Evolutionary conservation across 331 rosid genomes (phyloP), one percentile per base, ranked within the genome.

Genomic region (Quercus tomentella): DNA sequence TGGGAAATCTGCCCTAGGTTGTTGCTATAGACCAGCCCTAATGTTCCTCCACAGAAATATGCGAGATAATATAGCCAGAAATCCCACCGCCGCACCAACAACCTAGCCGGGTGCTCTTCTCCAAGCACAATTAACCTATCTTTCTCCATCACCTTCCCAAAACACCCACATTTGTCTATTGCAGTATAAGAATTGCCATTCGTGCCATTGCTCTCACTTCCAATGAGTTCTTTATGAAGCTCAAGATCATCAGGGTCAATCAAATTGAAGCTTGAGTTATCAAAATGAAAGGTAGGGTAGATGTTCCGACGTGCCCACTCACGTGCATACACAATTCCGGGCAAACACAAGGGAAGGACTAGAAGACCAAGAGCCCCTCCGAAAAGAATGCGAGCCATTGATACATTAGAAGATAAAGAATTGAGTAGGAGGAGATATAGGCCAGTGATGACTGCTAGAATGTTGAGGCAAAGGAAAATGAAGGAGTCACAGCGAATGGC

Each of bases 21-120:
- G 85, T 92, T 94, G 87, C 97, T 89, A 66, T 92, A 94, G 74
- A 86, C 97, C 90, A 94, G 83, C 5, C 98, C 97, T 68, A 92
- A 77, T 23, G 97, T 94, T 12, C 89, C 97, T 57, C 98, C 97
- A 83, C 93, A 91, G 4, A 92, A 86, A 79, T 94, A 94, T 41
- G 97, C 85, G 2, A 81, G 49, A 75, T 85, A 92, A 82, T 94
- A 94, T 11, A 94, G 78, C 98, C 97, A 94, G 55, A 94, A 94
- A 17, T 92, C 97, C 90, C 80, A 84, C 26, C 91, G 85, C 33
- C 67, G 70, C 56, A 91, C 21, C 4, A 92, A 83, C 82, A 83
- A 7, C 74, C 61, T 72, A 1, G 71, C 77, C 22, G 90, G 33
- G 75, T 94, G 94, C 80, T 94, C 98, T 81, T 94, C 94, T 7